Evolutionary conservation across 495 filamentous ascomycete genomes (phyloP), one percentile per base, ranked within the genome.

Genomic region (Paragyromitra xinjiangensis): DNA sequence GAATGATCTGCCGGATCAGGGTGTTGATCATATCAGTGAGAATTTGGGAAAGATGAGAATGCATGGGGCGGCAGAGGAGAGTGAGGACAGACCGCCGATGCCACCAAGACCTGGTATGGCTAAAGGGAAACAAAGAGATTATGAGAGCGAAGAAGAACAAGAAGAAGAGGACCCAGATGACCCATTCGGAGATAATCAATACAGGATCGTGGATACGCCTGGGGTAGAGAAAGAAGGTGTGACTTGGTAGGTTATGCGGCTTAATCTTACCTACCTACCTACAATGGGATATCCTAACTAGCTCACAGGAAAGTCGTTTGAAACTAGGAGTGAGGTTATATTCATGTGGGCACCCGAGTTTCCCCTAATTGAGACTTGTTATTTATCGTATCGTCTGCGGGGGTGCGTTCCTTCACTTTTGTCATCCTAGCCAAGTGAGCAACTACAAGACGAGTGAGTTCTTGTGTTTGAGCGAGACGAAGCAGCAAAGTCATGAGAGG

Each of bases 161-260:
- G 81, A 84, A 26, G 85, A 85, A 22, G 89, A 90, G 61, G 89
- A 92, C 53, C 89, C 89, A 70, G 85, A 92, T 81, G 88, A 93
- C 84, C 92, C 92, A 0, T 94, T 94, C 83, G 77, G 77, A 19
- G 77, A 79, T 34, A 79, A 79, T 12, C 74, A 79, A 45, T 79
- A 79, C 29, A 65, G 77, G 24, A 79, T 79, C 8, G 67, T 39
- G 6, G 77, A 79, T 56, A 62, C 62, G n/a, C 58, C 77, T 65
- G 61, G 59, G 26, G 62, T 53, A 37, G 75, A 79, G 12, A 63
- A 72, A n/a, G 51, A 58, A 24, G 77, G 65, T 26, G 29, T 55
- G 16, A 66, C 62, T 56, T 72, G 67, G 61, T 78, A 50, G 14
- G 56, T 62, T 59, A 62, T 42, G n/a, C 24, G 62, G 56, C 11